Conservation (phyloP, 1,139 yeast genomes). For the Candida glucosophila region DNA sequence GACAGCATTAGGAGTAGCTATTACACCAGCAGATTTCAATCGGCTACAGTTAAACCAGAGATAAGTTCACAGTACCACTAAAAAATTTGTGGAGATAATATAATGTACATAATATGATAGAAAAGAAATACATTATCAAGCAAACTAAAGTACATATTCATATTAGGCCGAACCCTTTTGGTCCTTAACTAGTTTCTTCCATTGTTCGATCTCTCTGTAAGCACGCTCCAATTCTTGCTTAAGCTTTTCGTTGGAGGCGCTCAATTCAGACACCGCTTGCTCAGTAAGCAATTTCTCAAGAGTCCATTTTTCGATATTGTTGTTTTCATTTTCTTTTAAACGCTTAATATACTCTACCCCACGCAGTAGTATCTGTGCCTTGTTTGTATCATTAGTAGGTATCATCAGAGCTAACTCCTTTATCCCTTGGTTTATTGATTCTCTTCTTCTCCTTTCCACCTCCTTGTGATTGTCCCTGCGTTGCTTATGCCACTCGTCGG, state of each 20-base stretch:
- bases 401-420: constrained; percentile 72
- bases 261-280: constrained; percentile 78
- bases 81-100: too few relatives aligned
- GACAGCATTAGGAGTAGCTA: too few relatives aligned
- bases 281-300: constrained; percentile 85
- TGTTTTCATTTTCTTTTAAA: constrained; percentile 80
- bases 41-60: too few relatives aligned
- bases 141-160: too few relatives aligned
- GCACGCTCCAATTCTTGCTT: constrained; percentile 79
- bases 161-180: too few relatives aligned
- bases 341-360: constrained; percentile 87
- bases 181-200: constrained; percentile 45
- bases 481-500: constrained; percentile 82
- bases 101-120: too few relatives aligned
- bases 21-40: too few relatives aligned
- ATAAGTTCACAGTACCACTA: too few relatives aligned
- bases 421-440: constrained; percentile 83
- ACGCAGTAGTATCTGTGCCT: constrained; percentile 79
- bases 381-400: constrained; percentile 86
- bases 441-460: constrained; percentile 94
- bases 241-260: constrained; percentile 69
- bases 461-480: constrained; percentile 93
- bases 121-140: too few relatives aligned
- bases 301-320: constrained; percentile 89
- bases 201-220: constrained; percentile 80